Base-by-base conservation (phyloP, 495 filamentous ascomycete genomes). In the Chaetomium cochliodes region DNA sequence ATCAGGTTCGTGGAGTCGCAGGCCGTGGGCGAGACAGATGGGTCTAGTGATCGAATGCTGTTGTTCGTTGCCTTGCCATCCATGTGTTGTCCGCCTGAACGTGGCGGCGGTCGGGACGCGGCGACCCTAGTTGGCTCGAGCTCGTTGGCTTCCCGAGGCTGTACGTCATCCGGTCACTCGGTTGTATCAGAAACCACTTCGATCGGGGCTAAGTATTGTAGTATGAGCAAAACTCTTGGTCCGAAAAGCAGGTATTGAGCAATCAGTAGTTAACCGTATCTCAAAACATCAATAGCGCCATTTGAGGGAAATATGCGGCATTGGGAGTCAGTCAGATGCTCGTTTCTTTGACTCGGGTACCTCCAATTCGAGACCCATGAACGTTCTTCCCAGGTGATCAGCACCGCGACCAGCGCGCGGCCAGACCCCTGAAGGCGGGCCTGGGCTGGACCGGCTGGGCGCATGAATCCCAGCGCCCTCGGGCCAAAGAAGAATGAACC, bases 111-210 rank as follows among this genome's bases (percentile, higher is more conserved):
- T 44, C 55, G 37, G 37, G 15, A 37, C 52, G 15, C 15, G 28
- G 8, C 20, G 16, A 20, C n/a, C 22, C 62, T 20, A 20, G 58
- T 54, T 60, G 51, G 63, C 57, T 55, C 53, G 6, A 50, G 13
- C 41, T 11, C 13, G 44, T 30, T 55, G 50, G 60, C 18, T 62
- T 30, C 49, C 60, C 60, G 60, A 54, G 51, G 51, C 50, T 54
- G 59, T 65, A 65, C 63, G 63, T 65, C 63, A 65, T 65, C 56
- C 41, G 28, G 30, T 49, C 50, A 56, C 56, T 56, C 37, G 61
- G 25, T 57, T 25, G 41, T 63, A 63, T 23, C 60, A 23, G 50
- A 37, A 30, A 55, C 60, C 11, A 33, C 13, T n/a, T 33, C 6
- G 11, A 49, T 39, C 8, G 5, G 46, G 23, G 7, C 16, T 25